These are phyloP conservation scores for Peltaster fructicola DNA, from an alignment of 2,329 filamentous ascomycete genomes.

Conservation along the genomic window DNA sequence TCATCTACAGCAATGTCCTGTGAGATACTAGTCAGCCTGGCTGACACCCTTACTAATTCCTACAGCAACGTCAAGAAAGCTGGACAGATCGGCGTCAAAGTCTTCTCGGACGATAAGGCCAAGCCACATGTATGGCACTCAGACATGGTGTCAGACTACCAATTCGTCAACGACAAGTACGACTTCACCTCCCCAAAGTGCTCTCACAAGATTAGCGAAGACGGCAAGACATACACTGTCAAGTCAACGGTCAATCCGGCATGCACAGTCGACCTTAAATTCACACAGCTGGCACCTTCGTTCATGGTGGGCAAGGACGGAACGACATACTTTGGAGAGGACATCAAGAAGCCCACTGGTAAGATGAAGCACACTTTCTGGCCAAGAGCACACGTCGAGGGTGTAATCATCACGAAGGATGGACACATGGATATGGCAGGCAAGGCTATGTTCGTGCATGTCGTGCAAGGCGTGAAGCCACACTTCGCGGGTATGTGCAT, in stretches of 20 bases:
- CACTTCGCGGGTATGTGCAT: constrained; percentile 59
- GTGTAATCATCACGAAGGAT: constrained; percentile 66
- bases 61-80: constrained; percentile 73
- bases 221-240: constrained; percentile 68
- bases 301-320: constrained; percentile 76
- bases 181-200: constrained; percentile 76
- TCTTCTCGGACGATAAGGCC: constrained; percentile 56
- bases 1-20: constrained; percentile 97
- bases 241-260: constrained; percentile 73
- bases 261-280: constrained; percentile 69
- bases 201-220: constrained; percentile 69
- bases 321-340: constrained; percentile 70
- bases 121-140: constrained; percentile 71
- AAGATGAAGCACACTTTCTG: constrained; percentile 86
- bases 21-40: constrained; percentile 35
- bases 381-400: constrained; percentile 69
- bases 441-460: constrained; percentile 61
- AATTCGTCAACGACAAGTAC: constrained; percentile 68
- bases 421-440: constrained; percentile 71
- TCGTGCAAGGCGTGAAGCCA: constrained; percentile 95
- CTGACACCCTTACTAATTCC: constrained; percentile 6
- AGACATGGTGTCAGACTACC: constrained; percentile 57
- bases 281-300: constrained; percentile 59
- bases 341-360: constrained; percentile 75
- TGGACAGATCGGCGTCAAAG: constrained; percentile 83